Percentiles rank a stretch among this genome's conserved stretches.
These are phyloP conservation scores for Dryas integrifolia DNA, from an alignment of 331 rosid species.

Conservation along the genomic window DNA sequence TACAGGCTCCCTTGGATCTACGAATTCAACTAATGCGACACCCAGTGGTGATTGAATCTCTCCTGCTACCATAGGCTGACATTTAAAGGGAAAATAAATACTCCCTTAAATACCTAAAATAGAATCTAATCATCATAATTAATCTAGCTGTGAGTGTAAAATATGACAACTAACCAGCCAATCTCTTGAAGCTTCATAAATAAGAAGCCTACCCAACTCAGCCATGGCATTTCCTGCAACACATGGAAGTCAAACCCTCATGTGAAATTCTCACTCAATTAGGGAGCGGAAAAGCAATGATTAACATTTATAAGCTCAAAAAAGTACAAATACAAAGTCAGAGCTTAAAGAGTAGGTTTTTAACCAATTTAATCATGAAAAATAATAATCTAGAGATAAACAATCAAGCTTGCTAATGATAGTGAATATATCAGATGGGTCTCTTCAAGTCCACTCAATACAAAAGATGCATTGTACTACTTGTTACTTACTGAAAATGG, in stretches of 20 bases:
- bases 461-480: too few relatives aligned
- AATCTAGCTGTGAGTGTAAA: slow-evolving; percentile 1
- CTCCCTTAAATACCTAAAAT: not conserved
- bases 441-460: not conserved
- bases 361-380: not conserved
- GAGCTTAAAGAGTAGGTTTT: too few relatives aligned
- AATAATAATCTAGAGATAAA: not conserved
- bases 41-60: slow-evolving; percentile 92
- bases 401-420: not conserved
- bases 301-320: not conserved
- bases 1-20: slow-evolving; percentile 94
- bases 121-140: not conserved
- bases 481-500: slow-evolving; percentile 67
- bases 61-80: slow-evolving; percentile 76
- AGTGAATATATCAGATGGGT: not conserved
- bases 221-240: slow-evolving; percentile 86
- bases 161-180: slow-evolving; percentile 73
- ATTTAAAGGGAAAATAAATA: slow-evolving; percentile 13
- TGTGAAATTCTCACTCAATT: not conserved
- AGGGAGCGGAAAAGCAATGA: not conserved
- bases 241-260: slow-evolving; percentile 17
- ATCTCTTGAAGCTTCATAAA: slow-evolving; percentile 95
- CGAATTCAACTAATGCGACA: slow-evolving; percentile 81
- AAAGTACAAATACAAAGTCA: not conserved
- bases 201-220: slow-evolving; percentile 89